phyloP scores from a whole-genome alignment of 768 basidiomycete species.

The Russula virescens region DNA sequence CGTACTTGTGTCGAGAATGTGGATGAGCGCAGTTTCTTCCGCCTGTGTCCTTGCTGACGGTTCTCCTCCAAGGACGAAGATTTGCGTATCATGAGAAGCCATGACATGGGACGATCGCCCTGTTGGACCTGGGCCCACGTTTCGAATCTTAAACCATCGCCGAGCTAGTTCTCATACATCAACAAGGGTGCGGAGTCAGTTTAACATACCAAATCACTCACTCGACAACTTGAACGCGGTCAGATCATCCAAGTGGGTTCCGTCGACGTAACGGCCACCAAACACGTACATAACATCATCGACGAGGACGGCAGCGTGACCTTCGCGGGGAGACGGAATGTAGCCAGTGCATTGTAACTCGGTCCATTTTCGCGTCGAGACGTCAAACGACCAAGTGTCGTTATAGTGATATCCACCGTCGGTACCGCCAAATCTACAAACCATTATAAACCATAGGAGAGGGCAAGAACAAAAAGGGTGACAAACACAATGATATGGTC shows the following conservation, averaged over 20 bases:
- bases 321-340: constrained; percentile 92
- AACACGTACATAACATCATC: constrained; percentile 98
- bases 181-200: neutral
- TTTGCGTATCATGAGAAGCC: constrained; percentile 83
- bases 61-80: constrained; percentile 95
- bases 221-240: constrained; percentile 97
- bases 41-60: constrained; percentile 64
- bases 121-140: constrained; percentile 94
- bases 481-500: constrained; percentile 37
- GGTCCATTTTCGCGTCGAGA: constrained; percentile 74
- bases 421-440: constrained; percentile 87
- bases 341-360: constrained; percentile 95
- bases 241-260: constrained; percentile 89
- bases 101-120: constrained; percentile 97
- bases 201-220: constrained; percentile 40
- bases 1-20: constrained; percentile 93
- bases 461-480: constrained; percentile 21
- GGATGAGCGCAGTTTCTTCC: constrained; percentile 79
- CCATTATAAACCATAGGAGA: constrained; percentile 1
- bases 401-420: constrained; percentile 99
- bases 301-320: constrained; percentile 94
- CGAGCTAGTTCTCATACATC: constrained; percentile 52
- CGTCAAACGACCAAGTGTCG: constrained; percentile 94
- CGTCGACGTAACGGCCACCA: constrained; percentile 94
- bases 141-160: constrained; percentile 99